Conservation (phyloP, 495 filamentous ascomycete species). For the Parmelia sp. region DNA sequence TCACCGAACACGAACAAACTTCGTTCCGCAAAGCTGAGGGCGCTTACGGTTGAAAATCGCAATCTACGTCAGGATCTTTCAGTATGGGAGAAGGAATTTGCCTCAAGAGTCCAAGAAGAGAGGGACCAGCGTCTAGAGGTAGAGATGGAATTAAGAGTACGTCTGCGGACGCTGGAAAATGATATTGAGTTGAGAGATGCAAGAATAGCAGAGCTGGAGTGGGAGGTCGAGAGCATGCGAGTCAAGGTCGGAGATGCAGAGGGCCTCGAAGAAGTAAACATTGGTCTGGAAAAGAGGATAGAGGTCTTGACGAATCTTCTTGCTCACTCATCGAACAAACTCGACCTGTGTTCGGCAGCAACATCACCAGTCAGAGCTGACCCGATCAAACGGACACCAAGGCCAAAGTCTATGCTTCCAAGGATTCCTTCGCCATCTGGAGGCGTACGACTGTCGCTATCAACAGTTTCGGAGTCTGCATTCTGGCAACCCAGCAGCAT, state of each 20-base stretch:
- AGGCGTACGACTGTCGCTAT: slow-evolving; percentile 21
- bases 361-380: slow-evolving; percentile 24
- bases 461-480: slow-evolving; percentile 22
- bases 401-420: slow-evolving; percentile 30
- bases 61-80: slow-evolving; percentile 33
- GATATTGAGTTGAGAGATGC: slow-evolving; percentile 31
- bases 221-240: slow-evolving; percentile 31
- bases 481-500: slow-evolving; percentile 18
- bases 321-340: slow-evolving; percentile 34
- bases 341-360: slow-evolving; percentile 20
- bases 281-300: slow-evolving; percentile 33
- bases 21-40: slow-evolving; percentile 36
- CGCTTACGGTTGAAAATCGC: slow-evolving; percentile 32
- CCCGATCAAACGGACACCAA: slow-evolving; percentile 20
- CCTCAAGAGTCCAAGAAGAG: slow-evolving; percentile 36
- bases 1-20: slow-evolving; percentile 32
- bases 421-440: slow-evolving; percentile 25
- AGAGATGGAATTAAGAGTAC: slow-evolving; percentile 28
- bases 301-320: slow-evolving; percentile 37
- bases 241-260: slow-evolving; percentile 28
- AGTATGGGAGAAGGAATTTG: slow-evolving; percentile 42
- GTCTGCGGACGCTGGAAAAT: slow-evolving; percentile 27
- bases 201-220: slow-evolving; percentile 29
- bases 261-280: slow-evolving; percentile 35
- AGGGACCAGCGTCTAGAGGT: slow-evolving; percentile 28